Evolutionary conservation across 805 yeast genomes (phyloP).

Genomic region (Ogataea naganishii): DNA sequence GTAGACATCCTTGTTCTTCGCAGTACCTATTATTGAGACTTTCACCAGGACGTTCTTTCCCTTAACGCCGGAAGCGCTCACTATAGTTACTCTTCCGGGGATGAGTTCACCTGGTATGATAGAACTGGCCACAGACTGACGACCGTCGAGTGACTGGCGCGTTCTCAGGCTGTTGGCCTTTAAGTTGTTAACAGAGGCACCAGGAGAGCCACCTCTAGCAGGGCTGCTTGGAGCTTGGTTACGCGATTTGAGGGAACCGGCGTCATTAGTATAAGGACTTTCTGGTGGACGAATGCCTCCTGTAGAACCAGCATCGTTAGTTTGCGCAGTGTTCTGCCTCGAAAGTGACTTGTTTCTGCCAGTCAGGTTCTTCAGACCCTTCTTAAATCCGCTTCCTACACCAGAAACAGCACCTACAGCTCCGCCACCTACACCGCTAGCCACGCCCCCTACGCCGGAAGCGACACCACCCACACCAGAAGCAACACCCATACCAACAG

Average conservation of each 20-base stretch:
- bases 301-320: conserved; percentile 2
- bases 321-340: not conserved
- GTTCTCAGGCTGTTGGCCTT: conserved; percentile 8
- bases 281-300: conserved; percentile 10
- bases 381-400: conserved; percentile 38
- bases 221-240: conserved; percentile 2
- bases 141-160: conserved; percentile 19
- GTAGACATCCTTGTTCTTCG: conserved; percentile 46
- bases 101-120: conserved; percentile 25
- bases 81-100: conserved; percentile 48
- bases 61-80: conserved; percentile 22
- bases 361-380: conserved; percentile 9
- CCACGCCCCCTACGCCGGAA: conserved; percentile 34
- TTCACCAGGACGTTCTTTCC: conserved; percentile 38
- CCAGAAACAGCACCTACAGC: conserved; percentile 30
- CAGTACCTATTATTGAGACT: conserved; percentile 31
- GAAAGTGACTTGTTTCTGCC: not conserved
- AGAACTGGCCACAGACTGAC: conserved; percentile 28
- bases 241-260: conserved; percentile 1
- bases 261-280: conserved; percentile 20
- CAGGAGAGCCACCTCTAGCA: conserved; percentile 8
- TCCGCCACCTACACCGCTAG: conserved; percentile 32
- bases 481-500: conserved; percentile 31
- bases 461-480: conserved; percentile 38
- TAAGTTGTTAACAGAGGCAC: conserved; percentile 8